These are phyloP conservation scores for Ophiosphaerella herpotricha DNA, from an alignment of 2,329 filamentous ascomycete genomes.

Conservation along the genomic window DNA sequence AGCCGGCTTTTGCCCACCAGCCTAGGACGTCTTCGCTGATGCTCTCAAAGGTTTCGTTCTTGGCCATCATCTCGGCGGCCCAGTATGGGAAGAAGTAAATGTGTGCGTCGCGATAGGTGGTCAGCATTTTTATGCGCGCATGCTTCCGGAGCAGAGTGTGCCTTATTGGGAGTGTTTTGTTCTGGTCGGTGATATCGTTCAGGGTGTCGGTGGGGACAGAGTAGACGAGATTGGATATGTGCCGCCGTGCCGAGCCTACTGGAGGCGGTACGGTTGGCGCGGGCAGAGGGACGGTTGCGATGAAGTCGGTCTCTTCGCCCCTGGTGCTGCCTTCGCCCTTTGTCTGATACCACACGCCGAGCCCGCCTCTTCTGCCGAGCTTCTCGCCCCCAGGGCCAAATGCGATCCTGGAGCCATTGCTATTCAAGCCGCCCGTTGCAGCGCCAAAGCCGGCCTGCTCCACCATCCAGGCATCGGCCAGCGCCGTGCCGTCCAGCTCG, in stretches of 20 bases:
- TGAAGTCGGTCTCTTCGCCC: constrained; percentile 90
- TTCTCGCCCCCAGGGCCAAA: constrained; percentile 59
- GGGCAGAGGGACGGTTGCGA: constrained; percentile 74
- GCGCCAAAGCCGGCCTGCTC: constrained; percentile 71
- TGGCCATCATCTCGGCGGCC: constrained; percentile 81
- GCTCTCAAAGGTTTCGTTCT: constrained; percentile 82
- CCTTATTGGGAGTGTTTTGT: constrained; percentile 73
- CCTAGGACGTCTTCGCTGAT: constrained; percentile 90
- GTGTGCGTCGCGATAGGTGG: constrained; percentile 85
- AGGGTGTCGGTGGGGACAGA: constrained; percentile 87
- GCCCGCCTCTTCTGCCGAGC: constrained; percentile 71
- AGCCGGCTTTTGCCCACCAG: constrained; percentile 93
- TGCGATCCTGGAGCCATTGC: constrained; percentile 50
- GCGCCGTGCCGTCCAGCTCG: constrained; percentile 79
- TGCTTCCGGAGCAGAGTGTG: constrained; percentile 76
- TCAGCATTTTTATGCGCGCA: constrained; percentile 77
- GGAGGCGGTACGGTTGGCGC: constrained; percentile 61
- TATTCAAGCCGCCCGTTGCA: constrained; percentile 58
- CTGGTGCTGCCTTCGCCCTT: constrained; percentile 78
- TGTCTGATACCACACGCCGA: constrained; percentile 91
- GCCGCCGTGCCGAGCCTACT: constrained; percentile 67
- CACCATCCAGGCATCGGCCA: constrained; percentile 92
- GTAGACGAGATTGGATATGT: constrained; percentile 79
- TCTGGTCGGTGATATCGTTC: constrained; percentile 78
- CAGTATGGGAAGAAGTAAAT: constrained; percentile 93